Evolutionary conservation across 129 eudicot genomes (phyloP), one percentile per base, ranked within the genome.

Genomic region (Helianthus tuberosus): DNA sequence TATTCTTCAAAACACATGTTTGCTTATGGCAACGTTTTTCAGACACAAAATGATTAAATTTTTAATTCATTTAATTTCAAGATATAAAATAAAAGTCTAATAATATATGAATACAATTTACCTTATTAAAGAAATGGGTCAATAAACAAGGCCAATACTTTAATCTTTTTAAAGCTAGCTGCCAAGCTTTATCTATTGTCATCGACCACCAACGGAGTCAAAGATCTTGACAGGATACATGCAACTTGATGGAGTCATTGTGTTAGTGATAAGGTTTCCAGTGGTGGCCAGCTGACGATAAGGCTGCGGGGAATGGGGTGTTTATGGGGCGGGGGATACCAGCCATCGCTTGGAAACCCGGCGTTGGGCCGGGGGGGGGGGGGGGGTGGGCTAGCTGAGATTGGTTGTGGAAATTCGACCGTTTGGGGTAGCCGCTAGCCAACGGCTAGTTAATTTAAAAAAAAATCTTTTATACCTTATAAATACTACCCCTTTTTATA

Each of bases 211-310:
- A 27, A 65, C 15, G n/a, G 32, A 65, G 70, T 39, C 70, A 65
- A 39, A 65, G 52, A 65, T 65, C 3, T 65, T 16, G 53, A 23
- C 27, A 6, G 52, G 35, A 64, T 64, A 64, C 38, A 16, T 10
- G 70, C 70, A 65, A 65, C 52, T 65, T 65, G 53, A 65, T 43
- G 15, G 48, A 15, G 41, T 11, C 39, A 61, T 61, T 43, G 15
- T 64, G 36, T 10, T 15, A 41, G 8, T 65, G 13, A 41, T 41
- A 65, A 10, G 32, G 32, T 43, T 41, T 65, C 53, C 3, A 32
- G 70, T 65, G 70, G 17, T 9, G 7, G 29, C 70, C 70, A 65
- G 52, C 12, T 65, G 32, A 41, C 17, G 70, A 65, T 65, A 65
- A 65, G 53, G 23, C 23, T 20, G 23, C 23, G 23, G 23, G 23